Evolutionary conservation across 495 filamentous ascomycete species (phyloP), one percentile per base, ranked within the genome.

Genomic region (Penicillium soppii): DNA sequence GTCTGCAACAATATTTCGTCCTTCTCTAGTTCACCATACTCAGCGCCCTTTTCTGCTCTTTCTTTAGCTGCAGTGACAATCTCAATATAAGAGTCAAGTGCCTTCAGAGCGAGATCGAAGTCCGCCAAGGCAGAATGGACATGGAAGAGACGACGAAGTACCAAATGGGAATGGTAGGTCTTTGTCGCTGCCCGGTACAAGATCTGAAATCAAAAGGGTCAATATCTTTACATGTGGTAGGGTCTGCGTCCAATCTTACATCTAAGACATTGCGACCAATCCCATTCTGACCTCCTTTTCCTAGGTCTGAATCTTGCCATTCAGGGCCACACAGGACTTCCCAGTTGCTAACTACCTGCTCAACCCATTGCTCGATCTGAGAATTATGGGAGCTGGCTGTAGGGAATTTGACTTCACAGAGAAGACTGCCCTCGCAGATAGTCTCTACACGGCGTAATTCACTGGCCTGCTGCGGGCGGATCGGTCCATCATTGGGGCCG

Each of bases 131-230:
- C 77, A 3, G 87, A 75, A 68, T 97, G 94, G 5, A 96, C 86
- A 12, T 84, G 88, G 56, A 97, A 97, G 1, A 98, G 77, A 62
- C 95, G 85, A 46, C 92, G 78, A 23, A 98, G 71, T 44, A 97
- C 84, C 19, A 86, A 69, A 5, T 91, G 92, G 2, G 95, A 97
- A 62, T 97, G 94, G 58, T 91, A 98, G 0, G 91, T 95, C 68
- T 92, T 95, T 2, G 87, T 88, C 8, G 94, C 88, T 22, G 91
- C 91, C 16, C 87, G 83, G 58, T 96, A 96, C 8, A 97, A 73
- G 22, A 90, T 87, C 69, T 95, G 56, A 40, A 10, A 22, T 13
- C 29, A 35, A 26, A 15, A 43, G 17, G 39, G 38, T 51, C 46
- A 35, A 29, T 27, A 36, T n/a, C 16, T 21, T 23, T 27, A 19